Evolutionary conservation across 78 protist genomes (phyloP).

Genomic region (Protostelium mycophagum): DNA sequence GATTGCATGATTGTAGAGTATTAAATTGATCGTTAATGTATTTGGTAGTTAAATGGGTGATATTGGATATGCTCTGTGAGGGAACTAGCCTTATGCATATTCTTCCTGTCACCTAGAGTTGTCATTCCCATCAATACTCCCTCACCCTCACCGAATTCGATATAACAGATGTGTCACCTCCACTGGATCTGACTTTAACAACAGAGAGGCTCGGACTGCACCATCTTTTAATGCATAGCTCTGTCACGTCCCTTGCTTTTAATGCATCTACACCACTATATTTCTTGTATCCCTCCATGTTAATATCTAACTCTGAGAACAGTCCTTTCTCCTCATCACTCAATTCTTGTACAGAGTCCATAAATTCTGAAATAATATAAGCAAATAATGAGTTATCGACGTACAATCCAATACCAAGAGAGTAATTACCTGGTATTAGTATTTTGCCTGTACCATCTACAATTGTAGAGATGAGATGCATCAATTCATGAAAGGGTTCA

Average conservation of each 20-base stretch:
- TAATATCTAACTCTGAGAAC: background rate
- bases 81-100: conserved; percentile 1
- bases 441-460: conserved; percentile 3
- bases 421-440: conserved; percentile 13
- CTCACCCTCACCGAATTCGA: background rate
- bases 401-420: background rate
- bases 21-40: conserved; percentile 7
- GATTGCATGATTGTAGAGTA: background rate
- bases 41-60: background rate
- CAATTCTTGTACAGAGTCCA: conserved; percentile 1
- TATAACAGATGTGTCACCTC: background rate
- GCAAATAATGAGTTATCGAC: background rate
- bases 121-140: too few species aligned
- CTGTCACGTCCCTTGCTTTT: background rate
- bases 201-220: conserved; percentile 15
- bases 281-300: conserved; percentile 12
- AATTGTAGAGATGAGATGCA: conserved; percentile 5
- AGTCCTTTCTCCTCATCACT: background rate
- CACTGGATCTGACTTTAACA: background rate
- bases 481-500: conserved; percentile 44
- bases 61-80: background rate
- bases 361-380: background rate
- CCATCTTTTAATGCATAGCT: conserved; percentile 7
- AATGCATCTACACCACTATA: background rate
- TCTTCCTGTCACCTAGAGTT: conserved; percentile 3